Evolutionary conservation across 73 alveolate species (phyloP).

Genomic region (Uronychia binucleata): DNA sequence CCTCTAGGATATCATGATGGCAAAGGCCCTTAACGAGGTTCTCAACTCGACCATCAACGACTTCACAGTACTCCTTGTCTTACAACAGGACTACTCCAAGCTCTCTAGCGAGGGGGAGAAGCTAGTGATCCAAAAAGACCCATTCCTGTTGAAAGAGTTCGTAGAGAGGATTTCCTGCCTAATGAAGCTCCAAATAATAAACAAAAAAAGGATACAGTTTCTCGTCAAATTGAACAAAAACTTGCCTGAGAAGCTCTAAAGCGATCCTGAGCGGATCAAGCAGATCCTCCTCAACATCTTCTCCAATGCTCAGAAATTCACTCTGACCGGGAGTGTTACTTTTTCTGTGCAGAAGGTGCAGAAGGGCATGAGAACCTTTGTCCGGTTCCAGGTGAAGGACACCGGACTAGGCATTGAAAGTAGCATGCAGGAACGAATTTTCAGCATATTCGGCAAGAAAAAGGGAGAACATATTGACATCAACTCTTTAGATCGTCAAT

Average conservation of each 20-base stretch:
- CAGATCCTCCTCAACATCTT: slow-evolving; percentile 32
- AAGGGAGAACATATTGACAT: slow-evolving; percentile 1
- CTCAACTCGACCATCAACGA: slow-evolving; percentile 39
- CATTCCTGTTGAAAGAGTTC: slow-evolving; percentile 1
- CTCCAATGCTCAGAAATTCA: slow-evolving; percentile 38
- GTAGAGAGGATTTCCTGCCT: slow-evolving; percentile 12
- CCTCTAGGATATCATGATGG: not conserved
- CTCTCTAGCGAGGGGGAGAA: slow-evolving; percentile 18
- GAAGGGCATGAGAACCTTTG: not conserved
- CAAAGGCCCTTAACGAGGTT: slow-evolving; percentile 23
- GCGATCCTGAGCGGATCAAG: slow-evolving; percentile 30
- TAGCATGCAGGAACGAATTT: slow-evolving; percentile 9
- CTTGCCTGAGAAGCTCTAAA: slow-evolving; percentile 19
- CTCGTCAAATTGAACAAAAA: slow-evolving; percentile 10
- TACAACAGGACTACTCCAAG: slow-evolving; percentile 44
- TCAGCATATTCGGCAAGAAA: slow-evolving; percentile 31
- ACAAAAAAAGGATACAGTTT: slow-evolving; percentile 11
- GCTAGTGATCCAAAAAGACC: not conserved
- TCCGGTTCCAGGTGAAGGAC: slow-evolving; percentile 28
- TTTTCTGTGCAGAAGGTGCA: slow-evolving; percentile 10
- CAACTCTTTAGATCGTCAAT: slow-evolving; percentile 13
- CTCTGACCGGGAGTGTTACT: slow-evolving; percentile 29
- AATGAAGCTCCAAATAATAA: slow-evolving; percentile 11
- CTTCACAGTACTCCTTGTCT: slow-evolving; percentile 17
- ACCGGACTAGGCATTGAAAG: slow-evolving; percentile 46